These are phyloP conservation scores for Gracilaria domingensis DNA, from an alignment of 23 red algal species.

Conservation along the genomic window DNA sequence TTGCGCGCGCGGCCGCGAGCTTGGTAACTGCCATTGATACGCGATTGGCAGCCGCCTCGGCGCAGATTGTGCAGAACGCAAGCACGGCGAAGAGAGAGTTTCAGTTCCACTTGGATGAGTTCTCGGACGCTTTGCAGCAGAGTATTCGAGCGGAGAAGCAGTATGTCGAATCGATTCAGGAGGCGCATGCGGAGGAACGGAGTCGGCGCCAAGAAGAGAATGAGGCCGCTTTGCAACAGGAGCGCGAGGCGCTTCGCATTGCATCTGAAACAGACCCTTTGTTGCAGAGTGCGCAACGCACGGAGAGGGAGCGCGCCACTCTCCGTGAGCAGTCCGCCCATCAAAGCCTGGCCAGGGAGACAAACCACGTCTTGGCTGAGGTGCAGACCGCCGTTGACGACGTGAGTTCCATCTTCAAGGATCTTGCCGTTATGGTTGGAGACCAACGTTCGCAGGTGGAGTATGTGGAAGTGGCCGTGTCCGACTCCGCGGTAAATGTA, in stretches of 20 bases:
- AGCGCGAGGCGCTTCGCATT: not conserved
- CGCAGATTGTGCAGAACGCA: not conserved
- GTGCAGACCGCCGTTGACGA: constrained; percentile 58
- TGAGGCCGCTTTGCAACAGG: not conserved
- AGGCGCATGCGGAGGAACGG: not conserved
- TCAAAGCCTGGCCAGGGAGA: constrained; percentile 44
- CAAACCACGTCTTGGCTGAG: constrained; percentile 40
- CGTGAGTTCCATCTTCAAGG: constrained; percentile 72
- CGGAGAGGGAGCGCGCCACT: constrained; percentile 19
- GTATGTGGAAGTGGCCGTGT: constrained; percentile 60
- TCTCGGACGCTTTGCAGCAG: constrained; percentile 14
- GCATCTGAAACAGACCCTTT: constrained; percentile 22
- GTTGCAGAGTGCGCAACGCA: not conserved
- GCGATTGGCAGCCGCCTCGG: not conserved
- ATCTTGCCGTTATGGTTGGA: constrained; percentile 80
- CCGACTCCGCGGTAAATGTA: constrained; percentile 32
- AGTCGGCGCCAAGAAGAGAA: not conserved
- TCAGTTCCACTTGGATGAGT: constrained; percentile 31
- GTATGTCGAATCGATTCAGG: not conserved
- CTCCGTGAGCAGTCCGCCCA: constrained; percentile 36
- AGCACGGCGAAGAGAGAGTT: not conserved
- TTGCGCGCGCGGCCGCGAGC: constrained; percentile 35
- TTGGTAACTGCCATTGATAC: constrained; percentile 4
- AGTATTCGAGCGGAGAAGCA: constrained; percentile 20
- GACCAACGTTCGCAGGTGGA: constrained; percentile 72